phyloP scores from a whole-genome alignment of 306 rosid species.

The Parietaria judaica region DNA sequence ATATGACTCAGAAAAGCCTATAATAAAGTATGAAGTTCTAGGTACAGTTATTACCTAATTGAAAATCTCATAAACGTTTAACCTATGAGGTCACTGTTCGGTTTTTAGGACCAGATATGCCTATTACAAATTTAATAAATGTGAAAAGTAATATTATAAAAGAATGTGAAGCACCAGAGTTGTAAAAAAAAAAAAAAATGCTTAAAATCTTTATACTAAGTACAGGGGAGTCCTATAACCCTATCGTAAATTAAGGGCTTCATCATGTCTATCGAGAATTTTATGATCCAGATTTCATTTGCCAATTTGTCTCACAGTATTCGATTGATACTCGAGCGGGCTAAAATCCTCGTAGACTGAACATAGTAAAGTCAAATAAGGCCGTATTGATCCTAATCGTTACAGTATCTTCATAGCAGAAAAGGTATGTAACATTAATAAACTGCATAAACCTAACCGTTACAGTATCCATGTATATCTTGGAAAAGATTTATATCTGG shows the following conservation, averaged over 20 bases:
- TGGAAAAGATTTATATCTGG: no score
- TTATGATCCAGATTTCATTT: not conserved
- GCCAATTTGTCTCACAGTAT: not conserved
- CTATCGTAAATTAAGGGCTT: no score
- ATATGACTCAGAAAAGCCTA: no score
- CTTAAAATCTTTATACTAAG: not conserved
- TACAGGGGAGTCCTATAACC: not conserved
- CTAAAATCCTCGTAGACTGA: not conserved
- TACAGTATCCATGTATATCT: not conserved
- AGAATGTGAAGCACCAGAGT: no score
- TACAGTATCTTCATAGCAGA: not conserved
- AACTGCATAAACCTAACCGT: not conserved
- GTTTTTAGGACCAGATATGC: not conserved
- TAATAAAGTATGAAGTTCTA: no score
- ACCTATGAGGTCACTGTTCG: not conserved
- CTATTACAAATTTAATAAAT: not conserved
- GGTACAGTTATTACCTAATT: no score
- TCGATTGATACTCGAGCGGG: not conserved
- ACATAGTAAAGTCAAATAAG: not conserved
- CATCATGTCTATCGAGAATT: not conserved
- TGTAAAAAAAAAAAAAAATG: not conserved
- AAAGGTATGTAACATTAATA: not conserved
- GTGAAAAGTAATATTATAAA: not conserved
- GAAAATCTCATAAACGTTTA: no score
- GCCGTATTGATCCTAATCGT: slow-evolving; percentile 1